Percentiles rank a stretch among this genome's conserved stretches.
phyloP scores from a whole-genome alignment of 169 alveolate genomes.

The Toxoplasma gondii region DNA sequence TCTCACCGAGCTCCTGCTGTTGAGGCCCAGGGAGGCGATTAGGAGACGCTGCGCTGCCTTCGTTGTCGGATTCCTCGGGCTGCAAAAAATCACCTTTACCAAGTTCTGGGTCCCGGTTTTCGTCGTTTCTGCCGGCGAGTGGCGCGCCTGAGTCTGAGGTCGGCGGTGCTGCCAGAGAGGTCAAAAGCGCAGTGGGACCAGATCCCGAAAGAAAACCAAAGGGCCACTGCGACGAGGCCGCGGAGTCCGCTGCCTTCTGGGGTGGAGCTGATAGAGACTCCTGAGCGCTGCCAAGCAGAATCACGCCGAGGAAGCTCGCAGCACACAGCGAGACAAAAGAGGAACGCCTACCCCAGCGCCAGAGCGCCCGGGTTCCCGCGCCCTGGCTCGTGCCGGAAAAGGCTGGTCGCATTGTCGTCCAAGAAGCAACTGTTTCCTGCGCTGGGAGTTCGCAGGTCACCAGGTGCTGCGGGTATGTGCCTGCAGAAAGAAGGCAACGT shows the following conservation, averaged over 20 bases:
- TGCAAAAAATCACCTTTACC: no score
- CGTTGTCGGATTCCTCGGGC: no score
- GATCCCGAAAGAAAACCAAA: not conserved
- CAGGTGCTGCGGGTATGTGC: not conserved
- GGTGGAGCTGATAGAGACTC: not conserved
- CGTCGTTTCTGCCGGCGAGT: no score
- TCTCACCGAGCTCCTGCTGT: no score
- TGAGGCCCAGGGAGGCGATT: no score
- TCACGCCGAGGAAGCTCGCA: not conserved
- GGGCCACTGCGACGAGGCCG: not conserved
- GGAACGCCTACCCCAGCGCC: not conserved
- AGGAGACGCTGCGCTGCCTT: no score
- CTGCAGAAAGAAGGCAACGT: not conserved
- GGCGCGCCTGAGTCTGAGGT: no score
- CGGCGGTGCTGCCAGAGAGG: not conserved
- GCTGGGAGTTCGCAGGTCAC: not conserved
- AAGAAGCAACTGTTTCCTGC: not conserved
- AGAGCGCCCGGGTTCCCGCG: not conserved
- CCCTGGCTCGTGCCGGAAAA: not conserved
- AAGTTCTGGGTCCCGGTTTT: no score
- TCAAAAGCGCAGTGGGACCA: not conserved
- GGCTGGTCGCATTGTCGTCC: not conserved
- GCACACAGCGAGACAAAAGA: not conserved
- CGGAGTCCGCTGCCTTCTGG: not conserved
- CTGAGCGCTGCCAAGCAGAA: not conserved